A percentile compares a stretch with the other conserved stretches of the same genome.
phyloP scores from a whole-genome alignment of 306 rosid genomes.

The Trifolium pratense region DNA sequence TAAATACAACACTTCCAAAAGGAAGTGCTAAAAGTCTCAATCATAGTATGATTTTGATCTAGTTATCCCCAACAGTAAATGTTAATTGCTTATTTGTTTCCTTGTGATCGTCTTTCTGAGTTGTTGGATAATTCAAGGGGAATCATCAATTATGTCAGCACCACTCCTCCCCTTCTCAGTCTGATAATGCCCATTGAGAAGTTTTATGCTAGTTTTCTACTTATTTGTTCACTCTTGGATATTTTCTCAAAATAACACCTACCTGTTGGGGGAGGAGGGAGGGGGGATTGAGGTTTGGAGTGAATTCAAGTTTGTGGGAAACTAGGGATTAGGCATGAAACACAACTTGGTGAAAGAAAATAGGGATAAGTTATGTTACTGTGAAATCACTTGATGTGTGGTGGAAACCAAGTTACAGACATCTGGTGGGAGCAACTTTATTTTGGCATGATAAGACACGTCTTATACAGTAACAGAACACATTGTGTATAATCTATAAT shows the following conservation, averaged over 20 bases:
- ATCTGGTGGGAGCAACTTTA: background rate
- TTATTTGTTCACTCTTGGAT: constrained; percentile 1
- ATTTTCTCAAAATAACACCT: background rate
- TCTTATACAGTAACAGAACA: background rate
- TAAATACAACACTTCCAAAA: constrained; percentile 10
- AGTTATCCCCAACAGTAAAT: constrained; percentile 12
- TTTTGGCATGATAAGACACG: constrained; percentile 23
- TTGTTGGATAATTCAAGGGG: constrained; percentile 17
- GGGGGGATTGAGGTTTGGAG: background rate
- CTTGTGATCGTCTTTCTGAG: constrained; percentile 4
- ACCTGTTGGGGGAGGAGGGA: background rate
- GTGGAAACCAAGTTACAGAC: constrained; percentile 15
- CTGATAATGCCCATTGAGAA: background rate
- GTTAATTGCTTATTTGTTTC: background rate
- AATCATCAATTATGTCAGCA: background rate
- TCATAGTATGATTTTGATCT: constrained; percentile 20
- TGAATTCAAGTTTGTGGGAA: constrained; percentile 20
- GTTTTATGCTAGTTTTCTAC: constrained; percentile 23
- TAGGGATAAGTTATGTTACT: background rate
- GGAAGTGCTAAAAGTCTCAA: background rate
- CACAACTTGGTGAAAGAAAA: background rate
- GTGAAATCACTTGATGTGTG: constrained; percentile 11
- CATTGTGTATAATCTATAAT: background rate
- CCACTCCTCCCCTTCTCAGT: background rate
- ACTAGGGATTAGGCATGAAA: constrained; percentile 20